Percentiles rank a stretch among this genome's conserved stretches.
phyloP scores from a whole-genome alignment of 495 filamentous ascomycete genomes.

The Aspergillus indologenus region DNA sequence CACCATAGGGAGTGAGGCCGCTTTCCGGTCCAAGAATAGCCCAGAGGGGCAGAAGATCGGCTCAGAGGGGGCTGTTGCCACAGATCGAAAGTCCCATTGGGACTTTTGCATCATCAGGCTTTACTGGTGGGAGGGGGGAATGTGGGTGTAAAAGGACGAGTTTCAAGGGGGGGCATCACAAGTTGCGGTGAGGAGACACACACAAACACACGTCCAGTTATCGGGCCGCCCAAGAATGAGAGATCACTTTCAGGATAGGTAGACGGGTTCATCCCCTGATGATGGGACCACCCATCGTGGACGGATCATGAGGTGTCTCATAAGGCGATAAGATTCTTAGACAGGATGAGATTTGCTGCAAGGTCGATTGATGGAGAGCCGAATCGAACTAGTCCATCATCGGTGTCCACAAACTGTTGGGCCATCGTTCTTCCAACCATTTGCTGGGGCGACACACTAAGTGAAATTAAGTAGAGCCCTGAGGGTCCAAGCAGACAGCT shows the following conservation, averaged over 20 bases:
- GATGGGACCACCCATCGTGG: not conserved
- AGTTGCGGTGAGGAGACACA: slow-evolving; percentile 13
- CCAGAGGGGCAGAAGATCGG: slow-evolving; percentile 12
- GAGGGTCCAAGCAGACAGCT: slow-evolving; percentile 6
- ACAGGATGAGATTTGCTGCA: slow-evolving; percentile 10
- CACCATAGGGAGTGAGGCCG: slow-evolving; percentile 11
- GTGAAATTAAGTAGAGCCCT: slow-evolving; percentile 12
- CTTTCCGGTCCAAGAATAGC: slow-evolving; percentile 5
- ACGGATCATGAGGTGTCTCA: slow-evolving; percentile 3
- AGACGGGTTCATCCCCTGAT: not conserved
- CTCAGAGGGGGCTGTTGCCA: not conserved
- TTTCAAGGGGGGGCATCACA: not conserved
- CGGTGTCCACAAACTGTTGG: not conserved
- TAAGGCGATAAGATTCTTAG: slow-evolving; percentile 11
- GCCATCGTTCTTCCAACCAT: not conserved
- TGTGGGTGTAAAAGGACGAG: not conserved
- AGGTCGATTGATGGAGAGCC: not conserved
- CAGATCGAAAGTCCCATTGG: not conserved
- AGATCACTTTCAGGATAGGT: slow-evolving; percentile 4
- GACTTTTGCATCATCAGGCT: slow-evolving; percentile 11
- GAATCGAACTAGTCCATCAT: not conserved
- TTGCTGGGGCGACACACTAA: slow-evolving; percentile 11
- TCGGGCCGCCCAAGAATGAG: slow-evolving; percentile 6
- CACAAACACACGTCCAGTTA: slow-evolving; percentile 1
- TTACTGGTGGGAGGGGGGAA: not conserved